A percentile compares a stretch with the other conserved stretches of the same genome.
Conservation (phyloP, 2,329 filamentous ascomycete species). For the Trichoderma arundinaceum region DNA sequence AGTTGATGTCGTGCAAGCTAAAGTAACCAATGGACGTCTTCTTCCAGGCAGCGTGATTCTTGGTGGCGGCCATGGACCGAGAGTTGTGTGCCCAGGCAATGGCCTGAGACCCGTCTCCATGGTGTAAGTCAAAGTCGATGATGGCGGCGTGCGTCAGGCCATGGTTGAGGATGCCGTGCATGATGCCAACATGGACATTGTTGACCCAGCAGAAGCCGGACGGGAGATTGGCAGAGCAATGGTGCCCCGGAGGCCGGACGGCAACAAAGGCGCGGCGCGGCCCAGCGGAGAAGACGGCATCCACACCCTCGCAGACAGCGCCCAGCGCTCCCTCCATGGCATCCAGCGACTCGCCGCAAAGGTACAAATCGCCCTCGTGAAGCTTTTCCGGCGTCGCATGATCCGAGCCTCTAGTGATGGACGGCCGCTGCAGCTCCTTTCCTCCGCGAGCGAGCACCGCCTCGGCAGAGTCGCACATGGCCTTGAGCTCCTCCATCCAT, state of each 20-base stretch:
- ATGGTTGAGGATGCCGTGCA: slow-evolving; percentile 82
- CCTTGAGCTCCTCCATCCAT: slow-evolving; percentile 91
- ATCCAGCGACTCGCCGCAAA: slow-evolving; percentile 82
- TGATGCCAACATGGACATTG: slow-evolving; percentile 96
- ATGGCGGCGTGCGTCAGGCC: slow-evolving; percentile 93
- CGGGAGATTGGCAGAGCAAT: slow-evolving; percentile 86
- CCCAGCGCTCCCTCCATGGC: slow-evolving; percentile 92
- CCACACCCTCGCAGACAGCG: slow-evolving; percentile 90
- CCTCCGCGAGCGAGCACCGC: slow-evolving; percentile 75
- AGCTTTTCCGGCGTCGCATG: slow-evolving; percentile 61
- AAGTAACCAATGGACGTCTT: slow-evolving; percentile 93
- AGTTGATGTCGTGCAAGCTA: slow-evolving; percentile 97
- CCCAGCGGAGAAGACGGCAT: slow-evolving; percentile 73
- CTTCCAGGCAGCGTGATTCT: slow-evolving; percentile 77
- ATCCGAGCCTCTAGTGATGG: slow-evolving; percentile 60
- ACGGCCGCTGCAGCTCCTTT: slow-evolving; percentile 76
- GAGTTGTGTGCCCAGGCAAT: slow-evolving; percentile 92
- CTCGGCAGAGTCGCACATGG: slow-evolving; percentile 83
- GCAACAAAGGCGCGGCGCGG: slow-evolving; percentile 86
- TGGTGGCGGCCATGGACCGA: slow-evolving; percentile 64
- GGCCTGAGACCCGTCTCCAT: slow-evolving; percentile 93
- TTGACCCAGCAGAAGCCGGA: slow-evolving; percentile 99
- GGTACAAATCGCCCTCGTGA: slow-evolving; percentile 88
- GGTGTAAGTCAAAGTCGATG: slow-evolving; percentile 89
- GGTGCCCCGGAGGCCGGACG: slow-evolving; percentile 90